Conservation (phyloP, 2,329 filamentous ascomycete species). For the Ophiostoma piceae region DNA sequence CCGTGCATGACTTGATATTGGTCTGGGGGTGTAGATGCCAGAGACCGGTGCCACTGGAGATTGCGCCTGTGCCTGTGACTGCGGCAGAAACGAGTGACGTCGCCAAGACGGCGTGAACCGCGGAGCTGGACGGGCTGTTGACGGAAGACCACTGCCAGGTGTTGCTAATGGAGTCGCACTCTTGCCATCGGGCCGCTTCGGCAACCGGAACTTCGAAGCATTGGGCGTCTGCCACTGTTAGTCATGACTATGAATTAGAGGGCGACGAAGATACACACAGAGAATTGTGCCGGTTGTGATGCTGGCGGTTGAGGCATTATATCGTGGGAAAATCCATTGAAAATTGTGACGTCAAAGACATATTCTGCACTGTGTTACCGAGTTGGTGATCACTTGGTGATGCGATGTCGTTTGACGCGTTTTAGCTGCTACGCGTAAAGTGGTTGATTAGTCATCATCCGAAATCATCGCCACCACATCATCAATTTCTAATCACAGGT, state of each 20-base stretch:
- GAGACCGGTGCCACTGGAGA: background rate
- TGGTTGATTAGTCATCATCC: background rate
- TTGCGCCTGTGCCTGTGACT: background rate
- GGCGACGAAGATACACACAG: background rate
- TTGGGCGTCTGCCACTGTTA: background rate
- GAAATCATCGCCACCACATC: background rate
- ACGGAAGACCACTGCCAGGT: background rate
- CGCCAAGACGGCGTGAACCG: constrained; percentile 22
- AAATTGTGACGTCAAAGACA: no score
- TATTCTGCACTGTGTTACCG: background rate
- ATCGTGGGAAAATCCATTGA: background rate
- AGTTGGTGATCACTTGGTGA: background rate
- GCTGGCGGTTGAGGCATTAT: constrained; percentile 6
- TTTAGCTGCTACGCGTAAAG: background rate
- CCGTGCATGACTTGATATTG: background rate
- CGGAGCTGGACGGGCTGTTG: constrained; percentile 21
- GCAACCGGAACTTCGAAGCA: constrained; percentile 14
- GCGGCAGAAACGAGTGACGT: background rate
- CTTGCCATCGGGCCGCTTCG: background rate
- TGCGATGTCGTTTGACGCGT: background rate
- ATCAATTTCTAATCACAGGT: background rate
- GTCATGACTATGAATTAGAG: no score
- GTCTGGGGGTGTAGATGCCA: background rate
- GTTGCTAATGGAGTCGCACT: no score
- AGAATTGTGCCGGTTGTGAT: constrained; percentile 18